Conservation (phyloP, 768 basidiomycete genomes). For the Glaciozyma antarctica region DNA sequence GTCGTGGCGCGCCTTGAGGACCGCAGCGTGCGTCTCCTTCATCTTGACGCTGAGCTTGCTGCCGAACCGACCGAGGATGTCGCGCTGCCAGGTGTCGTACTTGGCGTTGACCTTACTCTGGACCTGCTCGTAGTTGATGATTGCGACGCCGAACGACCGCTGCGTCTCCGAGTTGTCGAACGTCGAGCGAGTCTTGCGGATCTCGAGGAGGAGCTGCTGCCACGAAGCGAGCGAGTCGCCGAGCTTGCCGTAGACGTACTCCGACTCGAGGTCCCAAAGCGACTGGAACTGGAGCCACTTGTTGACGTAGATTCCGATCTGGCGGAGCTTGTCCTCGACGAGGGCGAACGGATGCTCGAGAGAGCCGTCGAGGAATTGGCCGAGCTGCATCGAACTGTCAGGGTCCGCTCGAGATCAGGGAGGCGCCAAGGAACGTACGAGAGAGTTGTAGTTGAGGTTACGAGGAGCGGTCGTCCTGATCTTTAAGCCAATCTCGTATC, state of each 20-base stretch:
- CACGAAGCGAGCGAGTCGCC: conserved; percentile 88
- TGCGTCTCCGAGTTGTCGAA: conserved; percentile 95
- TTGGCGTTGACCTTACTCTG: conserved; percentile 96
- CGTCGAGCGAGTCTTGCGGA: conserved; percentile 89
- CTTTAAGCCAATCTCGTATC: conserved; percentile 92
- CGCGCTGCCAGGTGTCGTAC: conserved; percentile 96
- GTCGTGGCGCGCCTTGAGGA: conserved; percentile 87
- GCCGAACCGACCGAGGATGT: conserved; percentile 85
- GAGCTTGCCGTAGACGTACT: conserved; percentile 88
- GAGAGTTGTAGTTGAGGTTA: conserved; percentile 71
- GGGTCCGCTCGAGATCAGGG: neutral
- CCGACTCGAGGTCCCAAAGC: conserved; percentile 93
- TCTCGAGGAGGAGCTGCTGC: conserved; percentile 89
- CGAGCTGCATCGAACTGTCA: conserved; percentile 49
- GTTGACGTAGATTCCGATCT: conserved; percentile 79
- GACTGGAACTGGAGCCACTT: conserved; percentile 99
- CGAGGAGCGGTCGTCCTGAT: conserved; percentile 56
- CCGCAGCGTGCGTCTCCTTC: conserved; percentile 93
- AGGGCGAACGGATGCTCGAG: conserved; percentile 72
- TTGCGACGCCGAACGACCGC: conserved; percentile 81
- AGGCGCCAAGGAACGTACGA: conserved; percentile 48
- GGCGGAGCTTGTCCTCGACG: conserved; percentile 77
- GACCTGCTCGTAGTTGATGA: conserved; percentile 96
- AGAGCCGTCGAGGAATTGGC: conserved; percentile 59
- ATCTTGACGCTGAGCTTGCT: conserved; percentile 85